These are phyloP conservation scores for Neospermospora avenae DNA, from an alignment of 2,329 filamentous ascomycete genomes.

Conservation along the genomic window DNA sequence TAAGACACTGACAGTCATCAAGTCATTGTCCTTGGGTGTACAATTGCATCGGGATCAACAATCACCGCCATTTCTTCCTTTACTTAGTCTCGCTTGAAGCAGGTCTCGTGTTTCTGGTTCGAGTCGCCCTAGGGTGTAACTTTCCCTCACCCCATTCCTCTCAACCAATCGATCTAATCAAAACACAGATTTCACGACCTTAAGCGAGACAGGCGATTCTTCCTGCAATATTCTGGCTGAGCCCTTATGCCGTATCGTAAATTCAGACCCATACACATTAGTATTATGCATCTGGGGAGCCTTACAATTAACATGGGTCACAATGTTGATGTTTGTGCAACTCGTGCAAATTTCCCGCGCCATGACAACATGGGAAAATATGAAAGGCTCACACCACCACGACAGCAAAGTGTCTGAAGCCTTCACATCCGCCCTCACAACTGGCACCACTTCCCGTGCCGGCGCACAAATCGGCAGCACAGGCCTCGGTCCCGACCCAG, in stretches of 20 bases:
- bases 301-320: constrained; percentile 89
- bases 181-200: constrained; percentile 55
- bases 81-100: constrained; percentile 78
- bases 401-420: constrained; percentile 52
- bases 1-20: constrained; percentile 25
- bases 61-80: constrained; percentile 91
- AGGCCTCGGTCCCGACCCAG: constrained; percentile 62
- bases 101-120: constrained; percentile 70
- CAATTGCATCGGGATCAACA: constrained; percentile 94
- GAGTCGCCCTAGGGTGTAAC: constrained; percentile 70
- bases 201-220: constrained; percentile 51
- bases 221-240: constrained; percentile 75
- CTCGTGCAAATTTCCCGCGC: constrained; percentile 88
- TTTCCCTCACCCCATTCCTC: constrained; percentile 4
- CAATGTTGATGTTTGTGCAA: constrained; percentile 95
- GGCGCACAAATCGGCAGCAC: constrained; percentile 66
- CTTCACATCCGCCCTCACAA: constrained; percentile 72
- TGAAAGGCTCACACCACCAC: constrained; percentile 71
- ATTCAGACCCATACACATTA: constrained; percentile 80
- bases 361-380: constrained; percentile 95
- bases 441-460: constrained; percentile 61
- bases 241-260: constrained; percentile 70
- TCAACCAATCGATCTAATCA: constrained; percentile 30
- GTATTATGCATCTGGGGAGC: constrained; percentile 75
- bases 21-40: constrained; percentile 98